Evolutionary conservation across 2,329 filamentous ascomycete species (phyloP), one percentile per base, ranked within the genome.

Genomic region (Ascochyta fabae): DNA sequence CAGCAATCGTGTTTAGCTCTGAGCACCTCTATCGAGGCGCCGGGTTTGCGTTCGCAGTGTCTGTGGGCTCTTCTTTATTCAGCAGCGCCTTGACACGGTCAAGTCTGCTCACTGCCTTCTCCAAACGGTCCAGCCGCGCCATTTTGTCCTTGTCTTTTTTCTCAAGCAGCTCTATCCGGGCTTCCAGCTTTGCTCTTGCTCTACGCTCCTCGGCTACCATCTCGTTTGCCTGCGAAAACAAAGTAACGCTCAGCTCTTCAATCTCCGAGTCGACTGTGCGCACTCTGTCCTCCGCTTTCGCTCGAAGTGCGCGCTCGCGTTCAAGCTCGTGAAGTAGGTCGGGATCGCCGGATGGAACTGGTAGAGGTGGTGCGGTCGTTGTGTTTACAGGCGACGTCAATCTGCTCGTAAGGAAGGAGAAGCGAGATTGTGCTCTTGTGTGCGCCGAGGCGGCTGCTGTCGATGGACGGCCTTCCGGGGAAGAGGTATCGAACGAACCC

Each of bases 211-310:
- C 81, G 2, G 91, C 90, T 19, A 95, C 91, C 91, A 95, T 95
- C 77, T 92, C 87, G 73, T 95, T 95, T 47, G 91, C 91, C 78
- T 93, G 88, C 77, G 90, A 87, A 73, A 95, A 95, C 49, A 95
- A 78, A 46, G 83, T 84, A 19, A 85, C 88, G 68, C 85, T 90
- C 61, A 95, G 79, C 76, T 95, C 91, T 76, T 94, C 91, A 19
- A 94, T 83, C 78, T 95, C 91, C 12, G 79, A 81, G 67, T 85
- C 87, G 46, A 90, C 88, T 45, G 86, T 84, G 60, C 81, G 82
- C 19, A 91, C 79, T 59, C 85, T 83, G 45, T 83, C 83, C 77
- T 95, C 91, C 1, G 90, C 90, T 47, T 86, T 84, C 35, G 83
- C 80, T 12, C 91, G 85, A 53, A 90, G 81, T 40, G 77, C 78